Conservation (phyloP, 129 eudicot species). For the Lactuca sativa region DNA sequence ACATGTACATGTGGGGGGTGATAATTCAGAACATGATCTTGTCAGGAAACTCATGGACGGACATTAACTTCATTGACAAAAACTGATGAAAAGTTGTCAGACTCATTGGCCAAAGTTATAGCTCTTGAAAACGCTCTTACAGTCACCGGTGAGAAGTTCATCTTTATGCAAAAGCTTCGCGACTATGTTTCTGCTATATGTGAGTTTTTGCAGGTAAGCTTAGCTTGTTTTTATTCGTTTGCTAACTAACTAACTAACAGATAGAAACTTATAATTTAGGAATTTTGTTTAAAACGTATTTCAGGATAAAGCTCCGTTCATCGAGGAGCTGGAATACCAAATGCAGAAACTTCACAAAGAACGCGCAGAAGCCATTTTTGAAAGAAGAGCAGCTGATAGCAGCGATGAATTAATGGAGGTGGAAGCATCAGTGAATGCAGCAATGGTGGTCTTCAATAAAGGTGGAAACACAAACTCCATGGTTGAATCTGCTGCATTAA, state of each 20-base stretch:
- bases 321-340: constrained; percentile 92
- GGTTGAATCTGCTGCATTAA: constrained; percentile 58
- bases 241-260: no score
- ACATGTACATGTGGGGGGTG: no score
- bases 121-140: constrained; percentile 64
- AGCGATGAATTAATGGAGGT: constrained; percentile 75
- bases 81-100: constrained; percentile 70
- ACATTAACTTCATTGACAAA: constrained; percentile 55
- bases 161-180: constrained; percentile 96
- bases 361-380: constrained; percentile 69
- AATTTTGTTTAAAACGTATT: not conserved
- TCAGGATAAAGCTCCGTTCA: constrained; percentile 84
- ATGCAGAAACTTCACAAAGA: constrained; percentile 90
- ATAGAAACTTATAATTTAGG: not conserved
- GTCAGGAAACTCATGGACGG: constrained; percentile 75
- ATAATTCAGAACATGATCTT: not conserved
- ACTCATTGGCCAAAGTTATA: constrained; percentile 61
- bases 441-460: constrained; percentile 55
- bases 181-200: constrained; percentile 90
- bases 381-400: constrained; percentile 77
- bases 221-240: constrained; percentile 2
- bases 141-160: constrained; percentile 88
- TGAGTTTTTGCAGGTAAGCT: constrained; percentile 92
- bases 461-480: constrained; percentile 50
- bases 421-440: constrained; percentile 81